Conservation (phyloP, 805 yeast genomes). For the Yamadazyma philogaea region DNA sequence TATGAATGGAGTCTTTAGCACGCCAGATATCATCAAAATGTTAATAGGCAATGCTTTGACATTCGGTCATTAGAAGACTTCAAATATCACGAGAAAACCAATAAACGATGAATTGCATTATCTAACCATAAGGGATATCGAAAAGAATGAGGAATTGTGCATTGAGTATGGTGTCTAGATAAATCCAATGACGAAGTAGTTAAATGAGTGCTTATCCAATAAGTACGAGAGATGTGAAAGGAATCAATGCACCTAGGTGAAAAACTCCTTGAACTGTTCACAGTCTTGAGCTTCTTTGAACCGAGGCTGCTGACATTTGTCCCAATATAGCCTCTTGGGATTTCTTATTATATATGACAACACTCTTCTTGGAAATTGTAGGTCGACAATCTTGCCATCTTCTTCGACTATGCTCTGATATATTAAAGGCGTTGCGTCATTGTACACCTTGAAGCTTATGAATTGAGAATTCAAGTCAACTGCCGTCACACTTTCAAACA, state of each 20-base stretch:
- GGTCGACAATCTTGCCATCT: constrained; percentile 49
- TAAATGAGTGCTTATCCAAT: constrained; percentile 61
- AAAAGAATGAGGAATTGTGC: constrained; percentile 48
- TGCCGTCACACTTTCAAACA: constrained; percentile 32
- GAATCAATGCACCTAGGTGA: constrained; percentile 28
- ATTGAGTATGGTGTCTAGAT: constrained; percentile 55
- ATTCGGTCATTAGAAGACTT: constrained; percentile 52
- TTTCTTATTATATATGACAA: constrained; percentile 60
- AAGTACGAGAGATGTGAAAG: constrained; percentile 45
- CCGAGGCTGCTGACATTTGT: constrained; percentile 62
- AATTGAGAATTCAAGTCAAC: constrained; percentile 32
- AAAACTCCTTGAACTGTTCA: constrained; percentile 55
- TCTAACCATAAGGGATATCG: constrained; percentile 38
- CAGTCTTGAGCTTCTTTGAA: constrained; percentile 65
- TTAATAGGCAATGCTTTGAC: constrained; percentile 61
- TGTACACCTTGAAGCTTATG: constrained; percentile 31
- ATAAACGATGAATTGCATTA: constrained; percentile 39
- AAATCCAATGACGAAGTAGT: constrained; percentile 42
- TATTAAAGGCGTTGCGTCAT: constrained; percentile 17
- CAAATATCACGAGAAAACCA: constrained; percentile 51
- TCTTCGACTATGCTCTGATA: constrained; percentile 22
- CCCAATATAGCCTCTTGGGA: constrained; percentile 72
- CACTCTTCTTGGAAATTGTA: constrained; percentile 83
- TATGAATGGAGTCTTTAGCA: constrained; percentile 38
- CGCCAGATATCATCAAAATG: constrained; percentile 39